Conservation (phyloP, 805 yeast genomes). For the Blastobotrys muscicola region DNA sequence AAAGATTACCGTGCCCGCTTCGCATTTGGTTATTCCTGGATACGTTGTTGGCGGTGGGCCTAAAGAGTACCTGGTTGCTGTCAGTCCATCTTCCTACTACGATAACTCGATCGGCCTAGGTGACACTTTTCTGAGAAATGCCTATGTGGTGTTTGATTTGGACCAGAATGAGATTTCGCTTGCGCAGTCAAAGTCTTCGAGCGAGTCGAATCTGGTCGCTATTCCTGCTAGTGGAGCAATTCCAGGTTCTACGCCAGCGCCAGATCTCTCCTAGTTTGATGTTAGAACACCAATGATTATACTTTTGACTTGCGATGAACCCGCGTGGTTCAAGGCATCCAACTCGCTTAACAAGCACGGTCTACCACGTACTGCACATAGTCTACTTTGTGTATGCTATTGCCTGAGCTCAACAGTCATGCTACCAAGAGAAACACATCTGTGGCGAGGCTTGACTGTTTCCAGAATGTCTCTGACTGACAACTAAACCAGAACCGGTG, state of each 20-base stretch:
- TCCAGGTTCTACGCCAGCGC: not conserved
- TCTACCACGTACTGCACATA: too few species aligned
- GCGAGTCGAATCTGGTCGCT: too few species aligned
- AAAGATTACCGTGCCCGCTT: conserved; percentile 17
- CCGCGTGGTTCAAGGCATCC: too few species aligned
- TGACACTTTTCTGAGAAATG: conserved; percentile 51
- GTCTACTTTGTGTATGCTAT: too few species aligned
- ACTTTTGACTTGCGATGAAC: too few species aligned
- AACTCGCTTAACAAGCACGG: too few species aligned
- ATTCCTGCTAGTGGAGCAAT: conserved; percentile 7
- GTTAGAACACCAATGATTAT: too few species aligned
- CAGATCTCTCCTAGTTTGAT: not conserved
- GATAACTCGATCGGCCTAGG: conserved; percentile 37
- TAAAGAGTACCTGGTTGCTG: conserved; percentile 22
- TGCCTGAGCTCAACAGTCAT: too few species aligned
- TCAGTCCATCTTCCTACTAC: conserved; percentile 18
- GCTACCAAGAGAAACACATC: too few species aligned
- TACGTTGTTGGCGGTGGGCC: conserved; percentile 18
- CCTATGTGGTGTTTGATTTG: conserved; percentile 57
- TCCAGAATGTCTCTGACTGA: too few species aligned
- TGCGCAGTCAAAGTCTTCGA: conserved; percentile 34
- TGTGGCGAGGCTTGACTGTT: too few species aligned
- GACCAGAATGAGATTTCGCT: conserved; percentile 47
- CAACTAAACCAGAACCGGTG: too few species aligned
- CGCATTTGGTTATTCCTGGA: conserved; percentile 17